These are phyloP conservation scores for Colletotrichum musicola DNA, from an alignment of 2,329 filamentous ascomycete genomes.

Conservation along the genomic window DNA sequence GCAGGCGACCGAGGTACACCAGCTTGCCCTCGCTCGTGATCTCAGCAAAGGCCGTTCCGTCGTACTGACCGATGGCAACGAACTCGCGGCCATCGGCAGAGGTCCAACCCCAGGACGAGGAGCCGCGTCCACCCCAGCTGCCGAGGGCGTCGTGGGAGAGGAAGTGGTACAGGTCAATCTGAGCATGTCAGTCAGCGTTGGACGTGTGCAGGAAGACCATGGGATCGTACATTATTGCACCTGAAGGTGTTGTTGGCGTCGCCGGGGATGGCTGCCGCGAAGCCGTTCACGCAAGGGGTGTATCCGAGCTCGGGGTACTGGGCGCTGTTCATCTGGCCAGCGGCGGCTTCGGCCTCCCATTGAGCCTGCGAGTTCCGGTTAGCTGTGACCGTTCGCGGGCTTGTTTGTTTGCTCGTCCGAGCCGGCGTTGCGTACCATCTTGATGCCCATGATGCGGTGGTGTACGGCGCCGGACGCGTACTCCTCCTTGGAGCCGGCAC, in stretches of 20 bases:
- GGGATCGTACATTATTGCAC: constrained; percentile 56
- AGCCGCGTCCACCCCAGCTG: constrained; percentile 49
- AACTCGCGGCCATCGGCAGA: constrained; percentile 66
- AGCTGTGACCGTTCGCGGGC: too few species aligned
- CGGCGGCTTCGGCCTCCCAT: constrained; percentile 49
- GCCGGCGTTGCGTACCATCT: constrained; percentile 39
- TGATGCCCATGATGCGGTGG: constrained; percentile 43
- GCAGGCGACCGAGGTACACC: constrained; percentile 65
- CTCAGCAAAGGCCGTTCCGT: constrained; percentile 67
- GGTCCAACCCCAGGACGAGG: constrained; percentile 66
- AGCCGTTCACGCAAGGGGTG: constrained; percentile 56
- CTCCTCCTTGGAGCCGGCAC: constrained; percentile 42
- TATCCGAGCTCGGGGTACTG: constrained; percentile 54
- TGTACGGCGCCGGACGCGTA: constrained; percentile 43
- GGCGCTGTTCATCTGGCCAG: constrained; percentile 50
- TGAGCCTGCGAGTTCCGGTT: constrained; percentile 44
- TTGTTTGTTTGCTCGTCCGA: background rate
- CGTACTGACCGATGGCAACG: constrained; percentile 65
- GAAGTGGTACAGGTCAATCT: constrained; percentile 53
- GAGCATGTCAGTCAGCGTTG: background rate
- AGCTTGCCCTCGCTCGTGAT: constrained; percentile 63
- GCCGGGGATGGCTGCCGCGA: constrained; percentile 58
- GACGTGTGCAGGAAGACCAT: background rate
- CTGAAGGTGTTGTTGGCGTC: constrained; percentile 61
- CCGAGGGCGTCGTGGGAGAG: constrained; percentile 51